phyloP scores from a whole-genome alignment of 306 rosid genomes.

The Castanea crenata region DNA sequence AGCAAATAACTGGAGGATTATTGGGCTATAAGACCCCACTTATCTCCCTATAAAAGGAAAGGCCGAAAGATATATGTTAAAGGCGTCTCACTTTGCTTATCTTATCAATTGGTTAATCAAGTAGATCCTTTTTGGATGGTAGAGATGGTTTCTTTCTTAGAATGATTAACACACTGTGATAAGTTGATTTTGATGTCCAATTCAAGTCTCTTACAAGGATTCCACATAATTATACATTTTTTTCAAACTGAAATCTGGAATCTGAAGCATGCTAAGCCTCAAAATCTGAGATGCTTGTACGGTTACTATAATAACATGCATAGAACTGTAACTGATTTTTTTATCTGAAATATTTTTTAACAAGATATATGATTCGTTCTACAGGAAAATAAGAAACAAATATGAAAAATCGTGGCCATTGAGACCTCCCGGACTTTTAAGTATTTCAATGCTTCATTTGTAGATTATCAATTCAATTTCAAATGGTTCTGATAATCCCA shows the following conservation, averaged over 20 bases:
- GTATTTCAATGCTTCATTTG: too few relatives aligned
- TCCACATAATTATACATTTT: constrained; percentile 11
- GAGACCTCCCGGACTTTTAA: too few relatives aligned
- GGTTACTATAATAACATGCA: too few relatives aligned
- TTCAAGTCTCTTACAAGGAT: constrained; percentile 17
- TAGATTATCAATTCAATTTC: too few relatives aligned
- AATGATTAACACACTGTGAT: constrained; percentile 9
- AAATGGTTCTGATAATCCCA: too few relatives aligned
- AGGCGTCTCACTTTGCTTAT: constrained; percentile 1
- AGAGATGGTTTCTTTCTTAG: constrained; percentile 6
- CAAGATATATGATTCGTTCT: too few relatives aligned
- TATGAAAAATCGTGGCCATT: too few relatives aligned
- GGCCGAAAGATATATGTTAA: background rate
- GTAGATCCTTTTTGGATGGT: constrained; percentile 24
- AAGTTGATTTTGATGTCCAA: constrained; percentile 9
- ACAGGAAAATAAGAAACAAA: too few relatives aligned
- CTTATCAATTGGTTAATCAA: constrained; percentile 12
- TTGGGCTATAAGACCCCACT: constrained; percentile 9
- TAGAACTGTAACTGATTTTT: too few relatives aligned
- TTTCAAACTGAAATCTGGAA: background rate
- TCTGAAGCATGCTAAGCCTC: background rate
- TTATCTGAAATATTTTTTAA: too few relatives aligned
- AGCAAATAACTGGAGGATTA: constrained; percentile 24
- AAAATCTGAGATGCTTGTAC: too few relatives aligned
- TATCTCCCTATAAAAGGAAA: background rate